These are phyloP conservation scores for Perkinsus olseni DNA, from an alignment of 169 alveolate genomes.

Conservation along the genomic window DNA sequence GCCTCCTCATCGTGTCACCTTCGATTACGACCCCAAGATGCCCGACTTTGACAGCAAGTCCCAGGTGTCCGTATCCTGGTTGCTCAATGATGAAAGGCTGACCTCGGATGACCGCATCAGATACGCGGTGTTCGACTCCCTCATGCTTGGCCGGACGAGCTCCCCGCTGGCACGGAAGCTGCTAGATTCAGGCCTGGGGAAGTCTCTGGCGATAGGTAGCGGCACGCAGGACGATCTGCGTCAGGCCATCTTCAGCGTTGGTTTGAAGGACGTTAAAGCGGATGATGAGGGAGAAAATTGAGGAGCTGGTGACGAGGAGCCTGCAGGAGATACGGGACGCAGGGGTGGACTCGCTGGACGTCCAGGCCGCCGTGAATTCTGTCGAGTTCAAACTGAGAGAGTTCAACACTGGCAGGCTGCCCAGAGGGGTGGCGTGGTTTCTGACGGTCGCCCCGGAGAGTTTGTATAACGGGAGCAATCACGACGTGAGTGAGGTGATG, in stretches of 20 bases:
- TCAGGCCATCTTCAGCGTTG: constrained; percentile 21
- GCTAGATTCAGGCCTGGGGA: constrained; percentile 15
- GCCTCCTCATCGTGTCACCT: not conserved
- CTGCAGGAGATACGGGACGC: not conserved
- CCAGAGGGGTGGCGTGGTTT: not conserved
- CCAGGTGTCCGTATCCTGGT: constrained; percentile 1
- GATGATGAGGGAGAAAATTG: not conserved
- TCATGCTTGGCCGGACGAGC: constrained; percentile 20
- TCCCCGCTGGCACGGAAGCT: constrained; percentile 22
- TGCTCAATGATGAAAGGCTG: not conserved
- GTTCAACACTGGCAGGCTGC: not conserved
- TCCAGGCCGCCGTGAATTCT: not conserved
- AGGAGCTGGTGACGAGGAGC: not conserved
- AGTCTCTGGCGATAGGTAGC: not conserved
- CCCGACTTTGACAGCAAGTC: not conserved
- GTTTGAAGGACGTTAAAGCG: constrained; percentile 17
- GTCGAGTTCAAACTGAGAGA: not conserved
- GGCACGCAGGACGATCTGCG: constrained; percentile 13
- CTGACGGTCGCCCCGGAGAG: not conserved
- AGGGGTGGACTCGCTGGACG: not conserved
- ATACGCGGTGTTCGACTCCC: not conserved
- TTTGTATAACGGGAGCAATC: not conserved
- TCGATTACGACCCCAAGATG: not conserved
- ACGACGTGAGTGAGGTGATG: not conserved
- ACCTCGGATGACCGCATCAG: constrained; percentile 4